Percentiles rank a stretch among this genome's conserved stretches.
Evolutionary conservation across 306 rosid species (phyloP).

Genomic region (Malus asiatica): DNA sequence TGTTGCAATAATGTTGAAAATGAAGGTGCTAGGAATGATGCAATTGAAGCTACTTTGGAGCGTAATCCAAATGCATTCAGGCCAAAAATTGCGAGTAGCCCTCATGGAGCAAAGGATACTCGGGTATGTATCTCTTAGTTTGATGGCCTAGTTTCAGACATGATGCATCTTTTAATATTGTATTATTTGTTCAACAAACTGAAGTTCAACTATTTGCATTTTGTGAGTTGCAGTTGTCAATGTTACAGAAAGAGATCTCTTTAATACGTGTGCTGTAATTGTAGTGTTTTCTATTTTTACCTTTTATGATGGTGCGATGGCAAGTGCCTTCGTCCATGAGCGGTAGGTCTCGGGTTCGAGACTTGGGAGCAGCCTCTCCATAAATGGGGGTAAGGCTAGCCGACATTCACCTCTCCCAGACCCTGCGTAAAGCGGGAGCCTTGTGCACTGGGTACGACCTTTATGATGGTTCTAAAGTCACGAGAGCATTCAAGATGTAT

Average conservation of each 20-base stretch:
- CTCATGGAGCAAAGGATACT: slow-evolving; percentile 68
- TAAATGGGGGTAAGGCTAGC: no score
- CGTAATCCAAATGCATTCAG: slow-evolving; percentile 99
- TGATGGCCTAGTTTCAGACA: slow-evolving; percentile 6
- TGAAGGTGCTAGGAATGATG: slow-evolving; percentile 91
- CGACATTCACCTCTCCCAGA: no score
- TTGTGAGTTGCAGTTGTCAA: not conserved
- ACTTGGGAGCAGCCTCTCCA: no score
- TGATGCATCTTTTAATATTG: not conserved
- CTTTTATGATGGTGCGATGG: slow-evolving; percentile 3
- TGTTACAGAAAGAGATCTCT: not conserved
- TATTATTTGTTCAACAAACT: slow-evolving; percentile 1
- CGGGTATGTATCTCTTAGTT: slow-evolving; percentile 46
- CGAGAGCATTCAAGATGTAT: not conserved
- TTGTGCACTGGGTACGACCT: no score
- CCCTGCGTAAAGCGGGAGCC: no score
- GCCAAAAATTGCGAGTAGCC: slow-evolving; percentile 99
- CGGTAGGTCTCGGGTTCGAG: no score
- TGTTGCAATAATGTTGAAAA: slow-evolving; percentile 95
- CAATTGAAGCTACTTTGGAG: slow-evolving; percentile 96
- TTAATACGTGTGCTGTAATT: not conserved
- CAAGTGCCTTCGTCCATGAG: no score
- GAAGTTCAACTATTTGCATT: not conserved
- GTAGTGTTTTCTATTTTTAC: not conserved
- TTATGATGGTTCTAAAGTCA: slow-evolving; percentile 10